Evolutionary conservation across 2,329 filamentous ascomycete species (phyloP), one percentile per base, ranked within the genome.

Genomic region (Dryadomyces sulphureus): DNA sequence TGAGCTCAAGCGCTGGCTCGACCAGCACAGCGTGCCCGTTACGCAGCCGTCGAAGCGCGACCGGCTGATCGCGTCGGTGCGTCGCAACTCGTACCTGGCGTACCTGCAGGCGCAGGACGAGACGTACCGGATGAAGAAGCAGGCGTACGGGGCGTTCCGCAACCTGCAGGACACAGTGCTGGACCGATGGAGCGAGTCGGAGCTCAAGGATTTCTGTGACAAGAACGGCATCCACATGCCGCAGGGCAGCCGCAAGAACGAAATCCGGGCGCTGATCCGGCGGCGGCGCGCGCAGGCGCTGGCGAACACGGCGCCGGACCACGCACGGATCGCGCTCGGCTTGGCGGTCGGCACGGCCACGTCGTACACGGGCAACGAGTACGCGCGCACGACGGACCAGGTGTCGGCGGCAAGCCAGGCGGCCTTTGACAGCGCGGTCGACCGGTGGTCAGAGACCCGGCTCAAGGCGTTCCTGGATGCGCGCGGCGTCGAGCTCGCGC

Each of bases 181-280:
- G 57, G 81, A 94, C 55, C 79, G 84, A 4, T 98, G 92, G 92
- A 81, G 83, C 57, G 89, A 95, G 58, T 75, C 74, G 36, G 72
- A 94, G 62, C 73, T 98, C 60, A 96, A 96, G 73, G 81, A 86
- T 52, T 96, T 92, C 68, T 79, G 79, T 46, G 90, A 96, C 68
- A 86, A 89, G 72, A 92, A 96, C 56, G 78, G 79, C 48, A 83
- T 98, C 59, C 62, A 59, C 12, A 86, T 95, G 43, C 92, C 92
- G 9, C 90, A 96, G 60, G 92, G 90, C 41, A 93, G 85, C 58
- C 89, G 84, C 70, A 70, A 77, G 54, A 93, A 95, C 57, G 90
- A 98, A 63, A 75, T 96, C 22, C 71, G 93, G 45, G 88, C 90
- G 45, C 75, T 96, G 51, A 82, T 90, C 52, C 87, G 90, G 60